Conservation (phyloP, 345 rosid species). For the Physaria fendleri region DNA sequence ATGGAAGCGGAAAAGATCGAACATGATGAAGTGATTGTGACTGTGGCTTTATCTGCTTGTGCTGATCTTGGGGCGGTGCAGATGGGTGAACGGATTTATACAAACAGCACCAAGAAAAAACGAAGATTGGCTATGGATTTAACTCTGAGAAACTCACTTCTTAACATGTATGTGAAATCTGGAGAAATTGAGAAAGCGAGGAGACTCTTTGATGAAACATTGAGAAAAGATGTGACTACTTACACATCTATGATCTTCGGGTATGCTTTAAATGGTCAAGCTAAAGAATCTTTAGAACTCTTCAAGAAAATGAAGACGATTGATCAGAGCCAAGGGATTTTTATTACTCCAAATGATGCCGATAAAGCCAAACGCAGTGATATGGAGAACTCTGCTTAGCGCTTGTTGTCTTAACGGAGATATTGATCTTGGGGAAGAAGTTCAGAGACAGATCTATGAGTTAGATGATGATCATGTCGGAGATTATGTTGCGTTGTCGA, state of each 20-base stretch:
- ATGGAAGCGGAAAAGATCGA: constrained; percentile 28
- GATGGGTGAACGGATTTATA: constrained; percentile 36
- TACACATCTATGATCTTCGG: constrained; percentile 40
- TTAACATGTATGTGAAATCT: constrained; percentile 38
- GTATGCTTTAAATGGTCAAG: constrained; percentile 36
- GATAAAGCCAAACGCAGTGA: constrained; percentile 22
- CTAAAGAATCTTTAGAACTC: constrained; percentile 29
- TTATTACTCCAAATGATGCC: constrained; percentile 34
- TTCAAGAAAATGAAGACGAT: constrained; percentile 29
- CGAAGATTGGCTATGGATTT: constrained; percentile 19
- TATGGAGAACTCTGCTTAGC: constrained; percentile 35
- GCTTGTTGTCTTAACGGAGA: constrained; percentile 28
- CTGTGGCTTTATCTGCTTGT: constrained; percentile 36
- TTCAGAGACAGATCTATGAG: constrained; percentile 23
- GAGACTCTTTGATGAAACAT: constrained; percentile 25
- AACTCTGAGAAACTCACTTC: constrained; percentile 27
- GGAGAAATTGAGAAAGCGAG: constrained; percentile 35
- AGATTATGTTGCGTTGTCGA: constrained; percentile 35
- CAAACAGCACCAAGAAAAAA: neutral
- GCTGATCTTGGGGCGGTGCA: constrained; percentile 37
- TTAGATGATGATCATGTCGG: constrained; percentile 26
- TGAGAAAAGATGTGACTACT: constrained; percentile 33
- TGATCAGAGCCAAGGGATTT: neutral
- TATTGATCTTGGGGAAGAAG: constrained; percentile 29
- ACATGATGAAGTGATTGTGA: constrained; percentile 33